phyloP scores from a whole-genome alignment of 1,284 basidiomycete species.

The Boletellus dicymbophilus region DNA sequence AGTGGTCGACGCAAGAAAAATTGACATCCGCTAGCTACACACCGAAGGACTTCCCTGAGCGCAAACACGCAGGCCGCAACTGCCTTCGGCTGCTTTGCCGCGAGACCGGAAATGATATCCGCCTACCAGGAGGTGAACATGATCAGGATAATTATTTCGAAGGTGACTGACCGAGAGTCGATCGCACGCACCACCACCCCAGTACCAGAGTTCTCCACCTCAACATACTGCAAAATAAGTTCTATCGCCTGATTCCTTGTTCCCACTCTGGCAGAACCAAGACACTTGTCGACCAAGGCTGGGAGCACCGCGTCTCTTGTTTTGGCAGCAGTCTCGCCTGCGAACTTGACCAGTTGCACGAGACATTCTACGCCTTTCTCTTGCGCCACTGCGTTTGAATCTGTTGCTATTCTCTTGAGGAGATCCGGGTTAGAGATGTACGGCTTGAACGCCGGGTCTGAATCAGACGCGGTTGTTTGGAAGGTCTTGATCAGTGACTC shows the following conservation, averaged over 20 bases:
- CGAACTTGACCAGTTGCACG: constrained; percentile 85
- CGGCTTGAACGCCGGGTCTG: constrained; percentile 92
- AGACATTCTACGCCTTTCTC: constrained; percentile 95
- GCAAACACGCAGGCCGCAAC: constrained; percentile 83
- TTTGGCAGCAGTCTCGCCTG: constrained; percentile 85
- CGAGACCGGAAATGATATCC: constrained; percentile 83
- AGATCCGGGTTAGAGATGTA: constrained; percentile 78
- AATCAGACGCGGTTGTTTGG: constrained; percentile 86
- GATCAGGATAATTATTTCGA: constrained; percentile 18
- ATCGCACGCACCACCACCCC: constrained; percentile 80
- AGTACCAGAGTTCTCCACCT: constrained; percentile 89
- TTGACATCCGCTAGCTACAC: constrained; percentile 14
- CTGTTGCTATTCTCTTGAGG: constrained; percentile 87
- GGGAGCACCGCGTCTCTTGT: constrained; percentile 85
- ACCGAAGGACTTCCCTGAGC: constrained; percentile 76
- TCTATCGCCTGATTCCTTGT: constrained; percentile 93
- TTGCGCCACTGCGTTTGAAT: constrained; percentile 97
- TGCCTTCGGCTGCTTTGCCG: constrained; percentile 94
- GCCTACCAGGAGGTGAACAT: constrained; percentile 49
- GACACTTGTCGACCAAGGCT: constrained; percentile 93
- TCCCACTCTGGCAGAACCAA: constrained; percentile 88
- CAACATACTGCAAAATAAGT: constrained; percentile 87
- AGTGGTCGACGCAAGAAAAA: not conserved
- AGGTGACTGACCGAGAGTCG: constrained; percentile 21
- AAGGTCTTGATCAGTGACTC: constrained; percentile 87